Evolutionary conservation across 768 basidiomycete genomes (phyloP).

Genomic region (Clitopilus passeckerianus): DNA sequence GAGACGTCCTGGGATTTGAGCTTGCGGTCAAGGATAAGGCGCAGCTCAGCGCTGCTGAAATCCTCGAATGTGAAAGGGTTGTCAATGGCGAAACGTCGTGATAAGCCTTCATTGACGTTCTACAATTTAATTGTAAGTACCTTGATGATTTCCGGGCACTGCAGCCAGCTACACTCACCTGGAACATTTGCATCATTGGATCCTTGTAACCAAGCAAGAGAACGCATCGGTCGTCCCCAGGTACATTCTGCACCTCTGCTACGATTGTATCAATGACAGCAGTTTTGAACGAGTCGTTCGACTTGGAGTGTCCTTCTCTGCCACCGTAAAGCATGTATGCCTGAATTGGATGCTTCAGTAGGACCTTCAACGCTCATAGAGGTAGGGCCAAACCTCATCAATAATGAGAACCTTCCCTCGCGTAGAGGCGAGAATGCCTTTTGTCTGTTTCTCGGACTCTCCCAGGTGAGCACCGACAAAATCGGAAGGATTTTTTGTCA

Average conservation of each 20-base stretch:
- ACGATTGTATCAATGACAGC: conserved; percentile 73
- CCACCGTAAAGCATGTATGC: conserved; percentile 67
- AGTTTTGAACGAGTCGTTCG: conserved; percentile 51
- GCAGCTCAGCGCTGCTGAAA: conserved; percentile 49
- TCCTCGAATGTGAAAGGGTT: conserved; percentile 68
- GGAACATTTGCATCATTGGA: conserved; percentile 73
- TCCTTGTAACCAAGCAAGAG: conserved; percentile 61
- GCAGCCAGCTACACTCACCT: no score
- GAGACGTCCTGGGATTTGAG: conserved; percentile 50
- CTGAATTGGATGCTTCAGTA: no score
- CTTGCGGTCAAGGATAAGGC: conserved; percentile 48
- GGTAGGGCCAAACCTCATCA: conserved; percentile 69
- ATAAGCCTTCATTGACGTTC: conserved; percentile 68
- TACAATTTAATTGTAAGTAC: no score
- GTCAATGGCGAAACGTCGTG: conserved; percentile 65
- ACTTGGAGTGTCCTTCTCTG: conserved; percentile 18
- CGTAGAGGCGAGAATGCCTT: conserved; percentile 51
- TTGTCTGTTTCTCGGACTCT: conserved; percentile 60
- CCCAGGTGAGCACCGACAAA: conserved; percentile 59
- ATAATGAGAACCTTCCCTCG: conserved; percentile 68
- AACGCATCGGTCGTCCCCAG: conserved; percentile 68
- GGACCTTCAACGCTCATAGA: no score
- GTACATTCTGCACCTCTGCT: conserved; percentile 64
- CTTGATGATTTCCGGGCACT: no score
- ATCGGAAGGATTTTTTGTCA: conserved; percentile 65